Conservation (phyloP, 495 filamentous ascomycete species). For the Cercophora samala region DNA sequence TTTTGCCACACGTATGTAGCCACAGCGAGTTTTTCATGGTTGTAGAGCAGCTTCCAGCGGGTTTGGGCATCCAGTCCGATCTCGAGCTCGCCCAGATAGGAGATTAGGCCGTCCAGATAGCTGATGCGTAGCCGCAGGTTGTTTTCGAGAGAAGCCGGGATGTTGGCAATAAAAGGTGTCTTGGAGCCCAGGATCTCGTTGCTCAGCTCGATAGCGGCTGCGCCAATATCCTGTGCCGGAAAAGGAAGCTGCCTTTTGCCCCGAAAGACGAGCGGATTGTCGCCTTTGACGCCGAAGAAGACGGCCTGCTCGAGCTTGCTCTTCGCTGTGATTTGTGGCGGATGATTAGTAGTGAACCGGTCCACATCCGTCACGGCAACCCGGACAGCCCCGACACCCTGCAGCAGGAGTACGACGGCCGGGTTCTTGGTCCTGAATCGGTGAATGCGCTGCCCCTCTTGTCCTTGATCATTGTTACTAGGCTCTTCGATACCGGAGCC, state of each 20-base stretch:
- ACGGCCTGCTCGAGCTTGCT: conserved; percentile 92
- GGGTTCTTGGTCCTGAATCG: conserved; percentile 58
- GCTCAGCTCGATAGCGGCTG: conserved; percentile 75
- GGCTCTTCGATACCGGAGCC: conserved; percentile 60
- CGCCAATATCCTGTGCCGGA: conserved; percentile 63
- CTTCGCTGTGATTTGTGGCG: conserved; percentile 66
- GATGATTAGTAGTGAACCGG: conserved; percentile 46
- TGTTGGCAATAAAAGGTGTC: conserved; percentile 64
- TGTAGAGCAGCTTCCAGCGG: conserved; percentile 80
- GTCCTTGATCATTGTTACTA: conserved; percentile 30
- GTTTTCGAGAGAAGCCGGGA: conserved; percentile 71
- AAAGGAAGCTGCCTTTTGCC: conserved; percentile 61
- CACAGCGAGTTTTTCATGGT: conserved; percentile 84
- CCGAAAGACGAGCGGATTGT: conserved; percentile 78
- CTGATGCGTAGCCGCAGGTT: conserved; percentile 68
- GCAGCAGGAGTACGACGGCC: conserved; percentile 67
- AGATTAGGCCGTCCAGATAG: conserved; percentile 68
- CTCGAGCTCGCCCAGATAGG: conserved; percentile 56
- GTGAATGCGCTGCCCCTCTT: conserved; percentile 43
- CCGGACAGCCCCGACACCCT: conserved; percentile 76
- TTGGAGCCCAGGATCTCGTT: conserved; percentile 74
- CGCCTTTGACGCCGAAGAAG: conserved; percentile 76
- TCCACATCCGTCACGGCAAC: conserved; percentile 57
- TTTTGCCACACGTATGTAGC: conserved; percentile 77
- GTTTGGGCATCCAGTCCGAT: conserved; percentile 56